Base-by-base conservation (phyloP, 2,329 filamentous ascomycete genomes). In the Colletotrichum sp. region DNA sequence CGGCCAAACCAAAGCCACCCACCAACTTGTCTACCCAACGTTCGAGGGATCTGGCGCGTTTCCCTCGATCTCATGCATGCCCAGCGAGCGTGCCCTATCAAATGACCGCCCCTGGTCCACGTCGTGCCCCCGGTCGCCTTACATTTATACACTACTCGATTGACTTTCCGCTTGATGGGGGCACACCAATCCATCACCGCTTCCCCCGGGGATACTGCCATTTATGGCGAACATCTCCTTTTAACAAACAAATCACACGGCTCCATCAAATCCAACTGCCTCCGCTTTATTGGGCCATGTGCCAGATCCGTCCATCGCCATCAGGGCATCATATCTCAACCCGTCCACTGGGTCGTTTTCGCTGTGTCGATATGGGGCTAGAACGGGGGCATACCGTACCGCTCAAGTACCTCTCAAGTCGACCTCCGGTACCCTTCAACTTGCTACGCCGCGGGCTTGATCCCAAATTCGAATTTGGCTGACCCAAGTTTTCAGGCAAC, bases 261-360 rank as follows among this genome's bases (percentile, higher is more conserved):
- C 34, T 5, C 21, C n/a, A 9, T 57, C 34, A 6, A 16, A 18
- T 26, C 28, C 36, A 28, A 39, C 63, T 69, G 59, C 30, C 65
- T 65, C 65, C 74, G 60, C 60, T 60, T 70, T 62, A 26, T n/a
- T 75, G 49, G 74, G 30, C 34, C 65, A 70, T 75, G 59, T 69
- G 66, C 74, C 60, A 71, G 71, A 77, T 77, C 52, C 71, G 28
- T 60, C 60, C 49, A 66, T 75, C 59, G 52, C 34, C 64, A 73
- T 75, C 59, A 65, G 36, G 60, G 67, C 24, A 77, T 77, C 74
- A 77, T 66, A 75, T 77, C 65, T 69, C 74, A 74, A 75, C 49
- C 71, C 65, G 66, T 55, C 30, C 34, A 69, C 74, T 77, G 74
- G 74, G 34, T 66, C 72, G 49, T 75, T 77, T 77, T 52, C 60